Evolutionary conservation across 2,329 filamentous ascomycete genomes (phyloP).

Genomic region (Monosporascus cannonballus): DNA sequence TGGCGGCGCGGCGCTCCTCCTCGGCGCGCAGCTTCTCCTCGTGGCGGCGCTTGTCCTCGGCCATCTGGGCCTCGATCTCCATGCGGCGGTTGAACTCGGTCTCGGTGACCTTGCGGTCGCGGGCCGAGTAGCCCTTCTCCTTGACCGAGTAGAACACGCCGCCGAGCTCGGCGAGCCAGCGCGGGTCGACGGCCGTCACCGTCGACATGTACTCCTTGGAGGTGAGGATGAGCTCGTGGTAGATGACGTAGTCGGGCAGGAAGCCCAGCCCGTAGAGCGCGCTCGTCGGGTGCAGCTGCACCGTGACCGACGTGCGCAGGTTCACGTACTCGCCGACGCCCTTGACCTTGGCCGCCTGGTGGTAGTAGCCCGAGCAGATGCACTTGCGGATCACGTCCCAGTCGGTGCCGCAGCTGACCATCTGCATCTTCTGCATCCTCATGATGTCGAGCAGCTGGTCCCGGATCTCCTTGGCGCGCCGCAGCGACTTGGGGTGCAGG

Average conservation of each 20-base stretch:
- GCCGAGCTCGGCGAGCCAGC: conserved; percentile 93
- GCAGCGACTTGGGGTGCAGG: conserved; percentile 87
- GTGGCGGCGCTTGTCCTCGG: conserved; percentile 68
- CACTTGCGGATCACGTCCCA: conserved; percentile 95
- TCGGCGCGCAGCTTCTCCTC: conserved; percentile 49
- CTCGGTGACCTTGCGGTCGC: conserved; percentile 82
- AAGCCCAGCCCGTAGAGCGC: conserved; percentile 90
- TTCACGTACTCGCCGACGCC: conserved; percentile 98
- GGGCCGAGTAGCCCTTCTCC: conserved; percentile 89
- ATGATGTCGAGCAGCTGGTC: conserved; percentile 94
- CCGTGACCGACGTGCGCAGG: conserved; percentile 85
- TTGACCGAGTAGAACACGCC: conserved; percentile 97
- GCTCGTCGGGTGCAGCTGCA: conserved; percentile 90
- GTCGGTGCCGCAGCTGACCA: conserved; percentile 87
- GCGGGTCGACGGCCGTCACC: conserved; percentile 90
- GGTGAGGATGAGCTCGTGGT: conserved; percentile 95
- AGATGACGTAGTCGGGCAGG: conserved; percentile 93
- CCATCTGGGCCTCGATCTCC: conserved; percentile 92
- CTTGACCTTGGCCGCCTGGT: conserved; percentile 93
- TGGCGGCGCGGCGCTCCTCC: conserved; percentile 31
- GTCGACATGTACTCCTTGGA: conserved; percentile 98
- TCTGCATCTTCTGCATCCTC: conserved; percentile 82
- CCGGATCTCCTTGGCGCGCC: conserved; percentile 86
- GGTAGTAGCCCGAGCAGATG: conserved; percentile 96
- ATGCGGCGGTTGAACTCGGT: conserved; percentile 88